Base-by-base conservation (phyloP, 768 basidiomycete species). In the Sutorius australiensis region DNA sequence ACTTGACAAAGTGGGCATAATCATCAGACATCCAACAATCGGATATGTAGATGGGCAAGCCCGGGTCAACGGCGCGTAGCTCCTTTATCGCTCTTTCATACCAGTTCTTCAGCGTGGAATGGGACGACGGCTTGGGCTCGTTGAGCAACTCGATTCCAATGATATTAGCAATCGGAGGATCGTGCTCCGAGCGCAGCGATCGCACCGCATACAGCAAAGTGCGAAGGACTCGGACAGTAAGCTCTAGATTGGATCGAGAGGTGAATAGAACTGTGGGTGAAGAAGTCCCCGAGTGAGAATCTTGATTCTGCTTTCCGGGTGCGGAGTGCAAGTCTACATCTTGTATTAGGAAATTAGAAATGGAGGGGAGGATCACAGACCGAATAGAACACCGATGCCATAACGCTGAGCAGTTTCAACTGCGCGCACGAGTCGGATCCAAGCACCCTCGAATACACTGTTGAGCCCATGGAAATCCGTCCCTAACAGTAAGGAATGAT, bases 11-110 rank as follows among this genome's bases (percentile, higher is more conserved):
- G 9, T 75, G 70, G 14, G 83, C 75, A 58, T 89, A 92, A 49
- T 79, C 71, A 27, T 83, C 78, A 1, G 82, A 76, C 61, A 80
- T 75, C 90, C 90, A 94, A 40, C 83, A 82, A 61, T 94, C 91
- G 5, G 80, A 76, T 45, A 92, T 72, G 68, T 89, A 88, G 10
- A 92, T 64, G 2, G 91, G 88, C 19, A 92, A 73, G 3, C 72
- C 69, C 0, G 78, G 66, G 48, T 83, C 79, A 48, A 85, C 63
- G 0, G 64, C 48, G 11, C 80, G 80, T 1, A 92, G 58, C 3
- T 75, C 74, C 14, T 68, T 66, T 55, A 90, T 80, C 2, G 82
- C 80, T 5, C 72, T 64, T 19, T 67, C 61, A 63, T 92, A 92
- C 86, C 87, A 92, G 28, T 66, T 62, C 57, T 81, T 75, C 8